These are phyloP conservation scores for Rhodosporidiobolus sp. DNA, from an alignment of 768 basidiomycete genomes.

Conservation along the genomic window DNA sequence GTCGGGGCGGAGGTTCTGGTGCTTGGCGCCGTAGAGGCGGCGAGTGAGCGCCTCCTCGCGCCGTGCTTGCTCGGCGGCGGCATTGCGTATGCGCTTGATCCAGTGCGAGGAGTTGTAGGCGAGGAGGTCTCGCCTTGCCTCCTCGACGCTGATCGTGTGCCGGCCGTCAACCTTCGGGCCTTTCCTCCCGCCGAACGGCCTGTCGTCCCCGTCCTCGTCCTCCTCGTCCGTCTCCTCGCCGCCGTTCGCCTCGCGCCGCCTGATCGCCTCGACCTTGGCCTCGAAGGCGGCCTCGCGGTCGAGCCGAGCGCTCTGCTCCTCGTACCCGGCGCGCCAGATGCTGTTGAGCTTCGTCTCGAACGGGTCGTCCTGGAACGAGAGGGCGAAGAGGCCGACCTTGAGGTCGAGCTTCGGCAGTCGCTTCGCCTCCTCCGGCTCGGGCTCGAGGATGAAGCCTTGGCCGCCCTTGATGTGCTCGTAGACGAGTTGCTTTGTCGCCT, in stretches of 20 bases:
- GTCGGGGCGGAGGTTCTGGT: constrained; percentile 22
- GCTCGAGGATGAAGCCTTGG: constrained; percentile 60
- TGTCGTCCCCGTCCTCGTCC: constrained; percentile 4
- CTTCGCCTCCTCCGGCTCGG: constrained; percentile 71
- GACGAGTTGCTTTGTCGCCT: constrained; percentile 68
- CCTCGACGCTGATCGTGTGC: constrained; percentile 66
- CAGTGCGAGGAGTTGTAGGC: constrained; percentile 71
- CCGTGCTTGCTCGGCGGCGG: constrained; percentile 54
- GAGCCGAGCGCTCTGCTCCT: constrained; percentile 66
- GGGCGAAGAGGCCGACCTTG: constrained; percentile 59
- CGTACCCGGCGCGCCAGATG: constrained; percentile 68
- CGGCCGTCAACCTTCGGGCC: constrained; percentile 57
- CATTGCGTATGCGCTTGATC: constrained; percentile 59
- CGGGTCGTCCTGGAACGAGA: constrained; percentile 79
- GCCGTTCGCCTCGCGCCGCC: constrained; percentile 33
- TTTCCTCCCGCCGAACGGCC: neutral
- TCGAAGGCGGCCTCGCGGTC: constrained; percentile 77
- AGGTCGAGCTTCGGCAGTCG: constrained; percentile 63
- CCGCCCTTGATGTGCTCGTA: constrained; percentile 58
- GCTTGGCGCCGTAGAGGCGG: constrained; percentile 49
- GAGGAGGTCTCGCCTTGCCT: constrained; percentile 68
- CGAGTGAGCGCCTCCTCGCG: constrained; percentile 58
- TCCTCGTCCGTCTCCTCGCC: neutral
- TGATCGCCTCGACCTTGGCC: constrained; percentile 70
- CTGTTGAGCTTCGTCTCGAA: constrained; percentile 73